Conservation (phyloP, 345 rosid species). For the Murraya paniculata region DNA sequence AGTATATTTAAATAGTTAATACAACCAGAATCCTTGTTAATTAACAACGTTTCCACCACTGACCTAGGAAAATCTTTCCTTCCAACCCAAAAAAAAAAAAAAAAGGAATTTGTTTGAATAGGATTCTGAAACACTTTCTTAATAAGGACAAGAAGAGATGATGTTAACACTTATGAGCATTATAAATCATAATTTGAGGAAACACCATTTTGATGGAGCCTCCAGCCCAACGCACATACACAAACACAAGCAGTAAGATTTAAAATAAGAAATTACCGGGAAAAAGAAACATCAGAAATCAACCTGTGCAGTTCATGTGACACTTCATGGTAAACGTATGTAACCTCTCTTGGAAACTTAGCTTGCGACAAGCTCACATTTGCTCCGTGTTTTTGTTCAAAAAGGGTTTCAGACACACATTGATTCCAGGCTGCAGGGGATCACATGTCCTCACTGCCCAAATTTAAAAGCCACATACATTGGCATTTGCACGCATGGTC, state of each 20-base stretch:
- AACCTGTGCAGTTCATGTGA: not conserved
- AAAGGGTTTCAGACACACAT: not conserved
- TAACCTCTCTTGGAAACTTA: not conserved
- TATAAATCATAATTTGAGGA: not conserved
- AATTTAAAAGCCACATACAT: constrained; percentile 7
- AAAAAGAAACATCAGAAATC: not conserved
- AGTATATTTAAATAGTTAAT: not conserved
- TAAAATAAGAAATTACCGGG: not conserved
- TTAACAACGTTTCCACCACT: not conserved
- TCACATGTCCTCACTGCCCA: constrained; percentile 10
- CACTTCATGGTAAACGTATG: not conserved
- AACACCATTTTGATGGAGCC: not conserved
- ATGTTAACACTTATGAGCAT: not conserved
- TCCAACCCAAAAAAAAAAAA: too few species aligned
- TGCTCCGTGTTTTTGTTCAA: not conserved
- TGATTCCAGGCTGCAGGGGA: constrained; percentile 4
- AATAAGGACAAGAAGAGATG: not conserved
- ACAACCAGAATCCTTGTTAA: not conserved
- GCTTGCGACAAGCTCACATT: not conserved
- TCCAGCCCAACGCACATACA: not conserved
- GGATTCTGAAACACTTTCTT: not conserved
- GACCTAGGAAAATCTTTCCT: not conserved
- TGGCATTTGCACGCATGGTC: constrained; percentile 1
- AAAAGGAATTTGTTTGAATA: not conserved
- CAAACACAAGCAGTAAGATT: not conserved